Evolutionary conservation across 2,329 filamentous ascomycete genomes (phyloP).

Genomic region (Amphichorda felina): DNA sequence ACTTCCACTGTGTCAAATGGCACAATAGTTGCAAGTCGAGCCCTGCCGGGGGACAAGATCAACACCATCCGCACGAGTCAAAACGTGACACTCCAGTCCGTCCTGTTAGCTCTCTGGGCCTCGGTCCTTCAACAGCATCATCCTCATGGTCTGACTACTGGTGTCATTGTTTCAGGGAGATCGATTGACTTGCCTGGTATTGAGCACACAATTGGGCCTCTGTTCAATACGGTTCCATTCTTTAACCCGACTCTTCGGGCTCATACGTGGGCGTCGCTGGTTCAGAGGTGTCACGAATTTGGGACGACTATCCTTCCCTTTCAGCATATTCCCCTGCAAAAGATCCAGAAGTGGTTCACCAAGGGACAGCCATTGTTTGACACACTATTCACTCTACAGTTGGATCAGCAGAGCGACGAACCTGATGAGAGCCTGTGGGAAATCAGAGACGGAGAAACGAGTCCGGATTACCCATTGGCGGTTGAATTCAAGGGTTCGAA

Average conservation of each 20-base stretch:
- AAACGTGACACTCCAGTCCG: conserved; percentile 65
- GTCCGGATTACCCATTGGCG: conserved; percentile 63
- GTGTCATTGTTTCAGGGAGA: conserved; percentile 70
- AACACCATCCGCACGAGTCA: conserved; percentile 43
- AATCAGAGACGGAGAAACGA: conserved; percentile 29
- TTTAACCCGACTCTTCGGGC: conserved; percentile 29
- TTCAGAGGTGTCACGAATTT: conserved; percentile 57
- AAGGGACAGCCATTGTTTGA: conserved; percentile 58
- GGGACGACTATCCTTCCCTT: conserved; percentile 57
- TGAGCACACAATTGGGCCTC: conserved; percentile 61
- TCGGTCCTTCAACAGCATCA: conserved; percentile 44
- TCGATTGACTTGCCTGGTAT: conserved; percentile 54
- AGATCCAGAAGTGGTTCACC: conserved; percentile 70
- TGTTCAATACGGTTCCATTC: conserved; percentile 86
- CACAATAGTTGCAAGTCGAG: conserved; percentile 7
- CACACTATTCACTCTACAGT: conserved; percentile 70
- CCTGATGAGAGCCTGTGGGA: conserved; percentile 34
- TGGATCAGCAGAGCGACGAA: conserved; percentile 10
- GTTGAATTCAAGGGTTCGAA: conserved; percentile 54
- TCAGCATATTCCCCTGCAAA: conserved; percentile 61
- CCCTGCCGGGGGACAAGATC: conserved; percentile 28
- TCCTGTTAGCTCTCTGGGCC: conserved; percentile 67
- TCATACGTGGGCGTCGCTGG: conserved; percentile 46
- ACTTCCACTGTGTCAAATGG: not conserved
- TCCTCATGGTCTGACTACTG: conserved; percentile 42